Evolutionary conservation across 1,284 basidiomycete genomes (phyloP).

Genomic region (Cystobasidium sp.): DNA sequence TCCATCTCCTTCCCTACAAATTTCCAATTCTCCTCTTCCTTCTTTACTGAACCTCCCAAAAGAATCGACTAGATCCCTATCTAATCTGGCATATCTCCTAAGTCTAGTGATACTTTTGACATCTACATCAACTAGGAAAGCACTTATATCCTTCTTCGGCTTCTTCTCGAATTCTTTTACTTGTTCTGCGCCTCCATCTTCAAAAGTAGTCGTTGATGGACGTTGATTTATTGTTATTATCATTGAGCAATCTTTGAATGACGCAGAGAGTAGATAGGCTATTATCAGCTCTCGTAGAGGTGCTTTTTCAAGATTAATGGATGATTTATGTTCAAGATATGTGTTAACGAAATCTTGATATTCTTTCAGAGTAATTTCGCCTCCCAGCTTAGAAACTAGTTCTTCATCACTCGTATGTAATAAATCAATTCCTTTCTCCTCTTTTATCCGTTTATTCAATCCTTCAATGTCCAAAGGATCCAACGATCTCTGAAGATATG

Average conservation of each 20-base stretch:
- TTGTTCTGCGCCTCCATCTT: not conserved
- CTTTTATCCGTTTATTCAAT: not conserved
- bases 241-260: conserved; percentile 94
- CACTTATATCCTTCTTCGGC: not conserved
- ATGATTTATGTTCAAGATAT: conserved; percentile 57
- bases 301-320: not conserved
- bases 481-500: conserved; percentile 72
- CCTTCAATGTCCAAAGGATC: conserved; percentile 84
- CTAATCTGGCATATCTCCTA: conserved; percentile 72
- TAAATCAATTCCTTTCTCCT: conserved; percentile 14
- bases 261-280: conserved; percentile 83
- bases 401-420: conserved; percentile 6
- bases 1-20: not conserved
- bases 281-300: conserved; percentile 67
- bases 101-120: conserved; percentile 73
- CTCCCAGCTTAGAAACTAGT: not conserved
- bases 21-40: not conserved
- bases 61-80: conserved; percentile 67
- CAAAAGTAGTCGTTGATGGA: conserved; percentile 12
- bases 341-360: conserved; percentile 66
- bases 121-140: conserved; percentile 71
- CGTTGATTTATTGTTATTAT: conserved; percentile 63
- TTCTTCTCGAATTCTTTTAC: not conserved
- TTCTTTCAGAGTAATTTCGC: conserved; percentile 60
- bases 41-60: conserved; percentile 41